Evolutionary conservation across 1,284 basidiomycete genomes (phyloP), one percentile per base, ranked within the genome.

Genomic region (Ceratorhiza oryzae-sativae): DNA sequence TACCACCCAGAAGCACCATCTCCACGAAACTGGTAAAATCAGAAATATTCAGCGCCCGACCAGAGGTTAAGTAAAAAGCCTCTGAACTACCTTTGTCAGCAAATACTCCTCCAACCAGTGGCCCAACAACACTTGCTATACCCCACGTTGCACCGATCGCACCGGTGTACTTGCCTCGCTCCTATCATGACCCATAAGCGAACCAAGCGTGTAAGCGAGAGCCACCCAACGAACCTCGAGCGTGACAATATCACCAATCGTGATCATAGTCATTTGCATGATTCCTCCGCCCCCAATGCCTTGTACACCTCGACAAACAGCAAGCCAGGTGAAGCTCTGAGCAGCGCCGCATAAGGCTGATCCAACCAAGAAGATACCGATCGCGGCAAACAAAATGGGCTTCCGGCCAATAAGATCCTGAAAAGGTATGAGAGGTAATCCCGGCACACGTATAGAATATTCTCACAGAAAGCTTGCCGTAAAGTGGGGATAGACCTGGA

Each of bases 321-420:
- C 87, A 15, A 95, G 81, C 92, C 84, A 85, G 83, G 82, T 85
- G 86, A 93, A 90, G 73, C 76, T 88, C 77, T 95, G 89, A 0
- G 93, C 92, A 1, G 91, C 90, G 13, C 92, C 93, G 76, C 91
- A 94, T 72, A 95, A 79, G 0, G 90, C 92, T 1, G 91, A 93
- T 5, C 92, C 93, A 73, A 93, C 79, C 85, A 95, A 80, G 80
- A 95, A 95, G 6, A 89, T 81, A 36, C 83, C 46, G 67, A 94
- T 92, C 10, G 86, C 86, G 0, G 84, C 77, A 76, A 89, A 93
- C 0, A 95, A 82, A 8, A 94, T 82, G 0, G 88, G 88, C 79
- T 95, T 95, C 27, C 92, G 84, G 12, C 91, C 91, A 82, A 76
- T 61, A 20, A 79, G 72, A 41, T 78, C 76, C 75, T 76, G 49